phyloP scores from a whole-genome alignment of 2,329 filamentous ascomycete genomes.

The Fusarium setosum region DNA sequence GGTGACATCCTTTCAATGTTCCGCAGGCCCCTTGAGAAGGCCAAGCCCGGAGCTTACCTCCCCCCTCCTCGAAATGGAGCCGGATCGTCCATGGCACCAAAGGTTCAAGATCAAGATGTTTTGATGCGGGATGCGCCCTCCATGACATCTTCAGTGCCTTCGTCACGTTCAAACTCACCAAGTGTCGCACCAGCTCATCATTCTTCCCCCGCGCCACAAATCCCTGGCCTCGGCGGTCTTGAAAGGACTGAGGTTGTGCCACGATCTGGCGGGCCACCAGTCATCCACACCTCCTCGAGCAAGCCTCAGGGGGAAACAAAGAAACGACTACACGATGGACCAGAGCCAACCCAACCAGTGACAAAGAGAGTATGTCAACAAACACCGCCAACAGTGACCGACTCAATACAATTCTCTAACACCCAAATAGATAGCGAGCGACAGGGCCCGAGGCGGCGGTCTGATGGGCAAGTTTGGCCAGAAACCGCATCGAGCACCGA shows the following conservation, averaged over 20 bases:
- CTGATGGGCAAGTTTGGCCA: slow-evolving; percentile 52
- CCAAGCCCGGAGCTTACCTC: slow-evolving; percentile 42
- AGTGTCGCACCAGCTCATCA: slow-evolving; percentile 4
- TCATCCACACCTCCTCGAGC: slow-evolving; percentile 52
- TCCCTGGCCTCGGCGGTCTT: slow-evolving; percentile 30
- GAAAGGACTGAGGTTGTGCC: slow-evolving; percentile 30
- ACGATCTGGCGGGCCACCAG: slow-evolving; percentile 48
- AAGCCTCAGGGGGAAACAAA: slow-evolving; percentile 45
- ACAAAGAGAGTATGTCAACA: slow-evolving; percentile 55
- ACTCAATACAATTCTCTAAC: slow-evolving; percentile 39
- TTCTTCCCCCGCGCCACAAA: slow-evolving; percentile 13
- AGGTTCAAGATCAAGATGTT: slow-evolving; percentile 26
- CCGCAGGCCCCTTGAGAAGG: slow-evolving; percentile 54
- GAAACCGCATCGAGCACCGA: slow-evolving; percentile 42
- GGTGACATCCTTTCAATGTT: slow-evolving; percentile 67
- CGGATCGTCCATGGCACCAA: not conserved
- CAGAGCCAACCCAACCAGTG: slow-evolving; percentile 45
- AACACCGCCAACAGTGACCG: not conserved
- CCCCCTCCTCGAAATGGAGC: slow-evolving; percentile 7
- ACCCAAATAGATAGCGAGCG: slow-evolving; percentile 44
- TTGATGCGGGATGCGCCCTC: slow-evolving; percentile 35
- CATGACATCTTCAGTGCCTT: slow-evolving; percentile 8
- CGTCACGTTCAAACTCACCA: slow-evolving; percentile 27
- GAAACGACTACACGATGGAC: slow-evolving; percentile 58
- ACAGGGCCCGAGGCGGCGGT: slow-evolving; percentile 45